phyloP scores from a whole-genome alignment of 306 rosid species.

The Urtica urens region DNA sequence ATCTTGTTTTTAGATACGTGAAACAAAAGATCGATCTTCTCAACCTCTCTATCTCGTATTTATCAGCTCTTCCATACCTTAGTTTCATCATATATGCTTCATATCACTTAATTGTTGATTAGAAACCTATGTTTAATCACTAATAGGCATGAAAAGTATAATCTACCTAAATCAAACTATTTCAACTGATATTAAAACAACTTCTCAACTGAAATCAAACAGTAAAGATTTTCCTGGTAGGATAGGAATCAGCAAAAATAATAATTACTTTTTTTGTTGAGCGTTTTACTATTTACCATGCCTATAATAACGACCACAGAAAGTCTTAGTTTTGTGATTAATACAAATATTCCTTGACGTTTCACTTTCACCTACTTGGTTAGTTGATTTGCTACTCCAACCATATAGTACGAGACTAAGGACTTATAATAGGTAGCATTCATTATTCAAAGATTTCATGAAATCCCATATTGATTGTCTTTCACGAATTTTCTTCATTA shows the following conservation, averaged over 20 bases:
- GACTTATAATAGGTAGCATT: not conserved
- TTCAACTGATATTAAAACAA: constrained; percentile 1
- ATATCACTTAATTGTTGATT: no score
- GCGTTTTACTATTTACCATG: not conserved
- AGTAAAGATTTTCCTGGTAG: not conserved
- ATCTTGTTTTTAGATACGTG: no score
- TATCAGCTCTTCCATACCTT: no score
- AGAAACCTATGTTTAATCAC: no score
- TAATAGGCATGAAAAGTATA: no score
- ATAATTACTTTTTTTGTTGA: not conserved
- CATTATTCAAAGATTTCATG: not conserved
- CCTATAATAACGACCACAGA: not conserved
- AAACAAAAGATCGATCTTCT: no score
- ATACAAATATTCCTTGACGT: constrained; percentile 2
- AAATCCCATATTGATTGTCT: constrained; percentile 6
- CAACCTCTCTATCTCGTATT: no score
- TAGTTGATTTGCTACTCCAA: constrained; percentile 12
- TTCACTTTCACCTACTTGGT: constrained; percentile 2
- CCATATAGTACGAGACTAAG: not conserved
- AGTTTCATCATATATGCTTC: no score
- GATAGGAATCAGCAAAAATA: not conserved
- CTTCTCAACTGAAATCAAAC: not conserved
- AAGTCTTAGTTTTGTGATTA: not conserved
- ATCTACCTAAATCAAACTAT: not conserved
- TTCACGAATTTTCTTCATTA: constrained; percentile 15